Evolutionary conservation across 768 basidiomycete genomes (phyloP).

Genomic region (Podaxis sp.): DNA sequence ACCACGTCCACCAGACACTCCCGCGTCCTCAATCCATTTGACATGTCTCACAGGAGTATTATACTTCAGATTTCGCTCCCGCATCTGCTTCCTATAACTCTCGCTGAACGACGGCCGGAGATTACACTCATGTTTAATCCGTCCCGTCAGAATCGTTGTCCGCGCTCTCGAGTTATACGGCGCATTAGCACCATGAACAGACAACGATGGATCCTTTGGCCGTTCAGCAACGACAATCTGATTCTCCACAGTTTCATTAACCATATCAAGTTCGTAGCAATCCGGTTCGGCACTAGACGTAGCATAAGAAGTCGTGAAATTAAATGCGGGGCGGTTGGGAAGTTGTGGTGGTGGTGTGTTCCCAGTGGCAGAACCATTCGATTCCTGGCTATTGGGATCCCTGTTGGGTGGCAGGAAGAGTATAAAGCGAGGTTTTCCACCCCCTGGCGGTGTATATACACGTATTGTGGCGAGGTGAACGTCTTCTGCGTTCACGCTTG

Average conservation of each 20-base stretch:
- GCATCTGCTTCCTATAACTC: constrained; percentile 71
- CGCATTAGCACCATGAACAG: constrained; percentile 26
- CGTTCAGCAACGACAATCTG: constrained; percentile 84
- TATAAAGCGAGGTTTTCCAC: constrained; percentile 58
- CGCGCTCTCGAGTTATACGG: constrained; percentile 61
- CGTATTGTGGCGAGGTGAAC: constrained; percentile 83
- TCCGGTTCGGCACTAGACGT: constrained; percentile 48
- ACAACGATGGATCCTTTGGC: constrained; percentile 59
- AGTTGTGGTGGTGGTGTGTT: constrained; percentile 22
- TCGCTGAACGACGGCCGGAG: constrained; percentile 68
- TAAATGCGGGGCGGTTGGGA: constrained; percentile 39
- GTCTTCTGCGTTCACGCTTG: constrained; percentile 69
- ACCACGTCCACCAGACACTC: constrained; percentile 66
- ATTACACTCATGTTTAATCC: constrained; percentile 80
- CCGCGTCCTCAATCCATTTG: constrained; percentile 72
- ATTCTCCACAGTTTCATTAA: constrained; percentile 82
- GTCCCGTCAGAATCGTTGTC: constrained; percentile 76
- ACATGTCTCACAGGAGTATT: constrained; percentile 70
- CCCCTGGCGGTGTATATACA: constrained; percentile 59
- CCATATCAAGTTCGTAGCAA: constrained; percentile 87
- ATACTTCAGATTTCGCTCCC: constrained; percentile 61
- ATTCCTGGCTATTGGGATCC: constrained; percentile 33
- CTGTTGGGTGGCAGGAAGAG: constrained; percentile 65
- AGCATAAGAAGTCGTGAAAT: constrained; percentile 30
- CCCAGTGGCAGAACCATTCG: constrained; percentile 1